These are phyloP conservation scores for Candida qinlingensis DNA, from an alignment of 805 yeast species.

Conservation along the genomic window DNA sequence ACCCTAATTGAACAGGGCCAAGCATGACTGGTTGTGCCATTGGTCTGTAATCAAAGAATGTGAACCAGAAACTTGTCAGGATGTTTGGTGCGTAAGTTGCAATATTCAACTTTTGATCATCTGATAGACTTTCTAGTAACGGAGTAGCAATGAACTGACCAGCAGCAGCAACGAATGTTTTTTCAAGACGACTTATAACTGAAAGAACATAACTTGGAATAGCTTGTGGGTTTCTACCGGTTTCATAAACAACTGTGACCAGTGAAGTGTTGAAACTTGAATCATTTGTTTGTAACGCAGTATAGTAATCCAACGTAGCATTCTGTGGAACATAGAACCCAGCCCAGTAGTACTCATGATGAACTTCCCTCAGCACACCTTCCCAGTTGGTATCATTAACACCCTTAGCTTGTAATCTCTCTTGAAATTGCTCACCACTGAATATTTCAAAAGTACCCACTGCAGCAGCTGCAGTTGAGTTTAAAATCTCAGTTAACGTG, in stretches of 20 bases:
- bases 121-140: constrained; percentile 12
- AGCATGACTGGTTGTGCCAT: constrained; percentile 36
- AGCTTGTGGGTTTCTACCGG: constrained; percentile 50
- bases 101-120: not conserved
- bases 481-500: constrained; percentile 1
- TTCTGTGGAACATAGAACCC: constrained; percentile 44
- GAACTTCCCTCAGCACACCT: constrained; percentile 38
- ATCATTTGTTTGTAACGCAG: constrained; percentile 14
- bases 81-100: constrained; percentile 26
- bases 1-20: constrained; percentile 65
- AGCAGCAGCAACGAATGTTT: constrained; percentile 15
- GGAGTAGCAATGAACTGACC: constrained; percentile 14
- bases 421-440: constrained; percentile 1
- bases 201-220: constrained; percentile 39
- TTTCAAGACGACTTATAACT: constrained; percentile 22
- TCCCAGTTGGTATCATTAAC: constrained; percentile 18
- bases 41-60: constrained; percentile 38
- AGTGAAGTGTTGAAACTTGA: constrained; percentile 8
- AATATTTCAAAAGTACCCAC: constrained; percentile 17
- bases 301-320: constrained; percentile 31
- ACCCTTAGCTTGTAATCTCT: constrained; percentile 7
- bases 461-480: constrained; percentile 3
- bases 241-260: constrained; percentile 44
- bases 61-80: constrained; percentile 13
- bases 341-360: constrained; percentile 54